These are phyloP conservation scores for Dactylonectria estremocensis DNA, from an alignment of 2,329 filamentous ascomycete species.

Conservation along the genomic window DNA sequence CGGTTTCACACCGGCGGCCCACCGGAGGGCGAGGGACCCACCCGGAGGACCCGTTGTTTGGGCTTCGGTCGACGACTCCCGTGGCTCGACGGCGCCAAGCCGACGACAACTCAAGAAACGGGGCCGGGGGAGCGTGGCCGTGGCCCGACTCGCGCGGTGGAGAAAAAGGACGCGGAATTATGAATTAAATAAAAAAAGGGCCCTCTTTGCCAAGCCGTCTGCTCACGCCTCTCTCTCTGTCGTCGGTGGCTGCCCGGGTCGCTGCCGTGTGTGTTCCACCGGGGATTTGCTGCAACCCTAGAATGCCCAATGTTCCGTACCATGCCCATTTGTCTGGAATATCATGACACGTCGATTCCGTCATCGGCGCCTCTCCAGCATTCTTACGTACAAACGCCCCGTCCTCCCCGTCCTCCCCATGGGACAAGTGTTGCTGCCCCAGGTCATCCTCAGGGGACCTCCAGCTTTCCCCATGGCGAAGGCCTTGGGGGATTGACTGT, in stretches of 20 bases:
- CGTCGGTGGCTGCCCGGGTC: background rate
- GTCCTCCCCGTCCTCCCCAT: slow-evolving; percentile 35
- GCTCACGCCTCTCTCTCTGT: background rate
- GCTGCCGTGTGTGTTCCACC: slow-evolving; percentile 3
- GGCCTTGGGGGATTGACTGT: slow-evolving; percentile 13
- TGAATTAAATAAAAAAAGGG: no score
- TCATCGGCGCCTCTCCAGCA: slow-evolving; percentile 18
- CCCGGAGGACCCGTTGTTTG: slow-evolving; percentile 15
- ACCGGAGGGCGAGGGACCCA: background rate
- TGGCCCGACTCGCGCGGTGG: slow-evolving; percentile 33
- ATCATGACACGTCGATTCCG: slow-evolving; percentile 19
- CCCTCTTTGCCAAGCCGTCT: slow-evolving; percentile 12
- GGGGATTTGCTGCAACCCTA: slow-evolving; percentile 1
- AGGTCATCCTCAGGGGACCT: slow-evolving; percentile 36
- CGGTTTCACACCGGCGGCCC: slow-evolving; percentile 21
- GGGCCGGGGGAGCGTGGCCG: slow-evolving; percentile 12
- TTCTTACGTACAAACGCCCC: slow-evolving; percentile 45
- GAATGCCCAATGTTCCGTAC: background rate
- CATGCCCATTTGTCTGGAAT: background rate
- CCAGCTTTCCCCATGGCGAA: slow-evolving; percentile 38
- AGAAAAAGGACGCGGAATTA: background rate
- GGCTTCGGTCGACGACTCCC: background rate
- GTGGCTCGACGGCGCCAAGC: slow-evolving; percentile 18
- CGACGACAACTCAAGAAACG: background rate
- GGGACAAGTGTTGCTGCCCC: slow-evolving; percentile 40